Conservation (phyloP, 2,329 filamentous ascomycete genomes). For the Tolypocladium guangdongense region DNA sequence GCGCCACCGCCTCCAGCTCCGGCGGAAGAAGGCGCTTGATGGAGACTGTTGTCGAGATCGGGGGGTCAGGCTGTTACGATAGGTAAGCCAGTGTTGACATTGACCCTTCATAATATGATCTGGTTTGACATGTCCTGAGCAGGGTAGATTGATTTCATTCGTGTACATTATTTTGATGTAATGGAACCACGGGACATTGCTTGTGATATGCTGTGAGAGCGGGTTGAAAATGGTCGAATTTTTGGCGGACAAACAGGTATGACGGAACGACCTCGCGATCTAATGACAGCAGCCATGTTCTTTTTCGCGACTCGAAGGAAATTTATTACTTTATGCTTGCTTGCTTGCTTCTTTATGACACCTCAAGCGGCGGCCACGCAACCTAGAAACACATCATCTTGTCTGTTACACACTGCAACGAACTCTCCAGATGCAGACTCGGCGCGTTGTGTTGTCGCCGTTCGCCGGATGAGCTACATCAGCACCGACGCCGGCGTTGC, state of each 20-base stretch:
- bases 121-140: neutral
- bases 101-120: neutral
- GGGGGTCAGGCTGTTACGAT: neutral
- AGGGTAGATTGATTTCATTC: neutral
- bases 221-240: neutral
- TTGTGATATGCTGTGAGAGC: neutral
- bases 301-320: neutral
- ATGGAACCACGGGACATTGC: neutral
- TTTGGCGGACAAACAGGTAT: neutral
- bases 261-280: neutral
- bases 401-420: too few relatives aligned
- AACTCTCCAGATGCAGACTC: neutral
- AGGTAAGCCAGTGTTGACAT: neutral
- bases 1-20: conserved; percentile 4
- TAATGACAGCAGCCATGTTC: neutral
- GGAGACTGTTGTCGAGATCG: neutral
- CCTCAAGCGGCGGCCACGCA: neutral
- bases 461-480: neutral
- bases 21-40: neutral
- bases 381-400: neutral
- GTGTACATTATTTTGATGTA: neutral
- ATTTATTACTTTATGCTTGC: neutral
- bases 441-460: neutral
- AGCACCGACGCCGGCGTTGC: neutral
- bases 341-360: neutral